These are phyloP conservation scores for Solanum rostratum DNA, from an alignment of 257 asterid genomes.

Conservation along the genomic window DNA sequence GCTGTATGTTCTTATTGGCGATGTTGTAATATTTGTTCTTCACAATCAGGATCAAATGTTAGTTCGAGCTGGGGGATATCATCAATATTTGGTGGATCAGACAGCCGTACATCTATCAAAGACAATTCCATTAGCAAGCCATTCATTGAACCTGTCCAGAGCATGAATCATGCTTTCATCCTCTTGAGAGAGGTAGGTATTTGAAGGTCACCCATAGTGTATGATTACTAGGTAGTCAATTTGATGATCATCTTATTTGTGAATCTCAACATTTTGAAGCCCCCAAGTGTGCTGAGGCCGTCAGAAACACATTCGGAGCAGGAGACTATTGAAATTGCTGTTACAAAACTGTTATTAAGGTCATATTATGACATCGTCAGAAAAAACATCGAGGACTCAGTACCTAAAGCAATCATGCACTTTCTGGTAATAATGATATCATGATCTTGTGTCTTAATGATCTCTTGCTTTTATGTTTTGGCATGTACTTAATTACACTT, in stretches of 20 bases:
- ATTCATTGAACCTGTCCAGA: slow-evolving; percentile 44
- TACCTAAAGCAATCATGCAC: slow-evolving; percentile 69
- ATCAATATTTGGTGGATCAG: slow-evolving; percentile 78
- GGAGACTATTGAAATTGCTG: slow-evolving; percentile 57
- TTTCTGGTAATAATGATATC: slow-evolving; percentile 33
- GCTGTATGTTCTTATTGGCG: background rate
- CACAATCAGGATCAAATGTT: slow-evolving; percentile 33
- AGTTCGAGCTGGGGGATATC: slow-evolving; percentile 89
- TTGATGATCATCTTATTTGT: background rate
- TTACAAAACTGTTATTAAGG: slow-evolving; percentile 52
- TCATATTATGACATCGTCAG: slow-evolving; percentile 71
- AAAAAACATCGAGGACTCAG: slow-evolving; percentile 51
- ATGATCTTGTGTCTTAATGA: background rate
- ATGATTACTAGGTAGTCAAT: background rate
- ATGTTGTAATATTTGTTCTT: background rate
- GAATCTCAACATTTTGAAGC: slow-evolving; percentile 26
- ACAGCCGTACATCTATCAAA: slow-evolving; percentile 43
- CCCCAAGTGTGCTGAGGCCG: slow-evolving; percentile 79
- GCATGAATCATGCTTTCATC: slow-evolving; percentile 46
- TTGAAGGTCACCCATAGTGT: background rate
- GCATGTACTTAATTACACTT: background rate
- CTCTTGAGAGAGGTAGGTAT: slow-evolving; percentile 60
- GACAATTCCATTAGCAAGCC: slow-evolving; percentile 48
- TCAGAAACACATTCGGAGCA: slow-evolving; percentile 65
- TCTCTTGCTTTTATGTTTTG: background rate